A percentile compares a stretch with the other conserved stretches of the same genome.
These are phyloP conservation scores for Pleurotus djamor DNA, from an alignment of 768 basidiomycete species.

Conservation along the genomic window DNA sequence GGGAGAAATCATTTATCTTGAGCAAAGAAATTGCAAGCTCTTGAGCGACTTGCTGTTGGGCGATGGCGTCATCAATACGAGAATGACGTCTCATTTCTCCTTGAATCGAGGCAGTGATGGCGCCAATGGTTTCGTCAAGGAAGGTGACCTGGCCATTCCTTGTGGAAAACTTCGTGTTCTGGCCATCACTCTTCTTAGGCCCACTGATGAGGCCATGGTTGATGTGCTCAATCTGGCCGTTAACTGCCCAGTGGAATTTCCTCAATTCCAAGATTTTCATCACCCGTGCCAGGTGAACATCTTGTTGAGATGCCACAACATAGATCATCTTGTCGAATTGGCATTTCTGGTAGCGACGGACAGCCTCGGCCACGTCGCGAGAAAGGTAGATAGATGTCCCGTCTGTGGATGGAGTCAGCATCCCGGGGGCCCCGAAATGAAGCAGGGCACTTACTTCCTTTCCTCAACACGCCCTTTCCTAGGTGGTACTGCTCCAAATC, in stretches of 20 bases:
- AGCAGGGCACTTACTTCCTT: slow-evolving; percentile 16
- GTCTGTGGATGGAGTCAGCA: slow-evolving; percentile 19
- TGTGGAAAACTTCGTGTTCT: neutral
- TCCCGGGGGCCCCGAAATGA: neutral
- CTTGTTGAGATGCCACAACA: slow-evolving; percentile 29
- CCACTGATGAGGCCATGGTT: slow-evolving; percentile 4
- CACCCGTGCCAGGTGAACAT: slow-evolving; percentile 9
- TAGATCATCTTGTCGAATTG: slow-evolving; percentile 66
- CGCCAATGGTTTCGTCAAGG: neutral
- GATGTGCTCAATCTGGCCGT: neutral
- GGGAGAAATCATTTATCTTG: slow-evolving; percentile 4
- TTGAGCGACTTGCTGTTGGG: neutral
- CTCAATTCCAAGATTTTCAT: slow-evolving; percentile 22
- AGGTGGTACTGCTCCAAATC: slow-evolving; percentile 32
- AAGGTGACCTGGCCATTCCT: neutral
- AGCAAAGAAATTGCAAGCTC: slow-evolving; percentile 1
- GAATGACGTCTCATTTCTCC: neutral
- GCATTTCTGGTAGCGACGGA: slow-evolving; percentile 67
- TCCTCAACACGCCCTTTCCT: slow-evolving; percentile 34
- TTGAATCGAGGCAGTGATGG: neutral
- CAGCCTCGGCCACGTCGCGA: slow-evolving; percentile 73
- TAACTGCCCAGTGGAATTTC: neutral
- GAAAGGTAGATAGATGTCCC: slow-evolving; percentile 56
- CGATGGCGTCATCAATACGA: neutral
- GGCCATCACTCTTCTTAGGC: neutral